Percentiles rank a stretch among this genome's conserved stretches.
Conservation (phyloP, 306 rosid genomes). For the Ziziphus jujuba region DNA sequence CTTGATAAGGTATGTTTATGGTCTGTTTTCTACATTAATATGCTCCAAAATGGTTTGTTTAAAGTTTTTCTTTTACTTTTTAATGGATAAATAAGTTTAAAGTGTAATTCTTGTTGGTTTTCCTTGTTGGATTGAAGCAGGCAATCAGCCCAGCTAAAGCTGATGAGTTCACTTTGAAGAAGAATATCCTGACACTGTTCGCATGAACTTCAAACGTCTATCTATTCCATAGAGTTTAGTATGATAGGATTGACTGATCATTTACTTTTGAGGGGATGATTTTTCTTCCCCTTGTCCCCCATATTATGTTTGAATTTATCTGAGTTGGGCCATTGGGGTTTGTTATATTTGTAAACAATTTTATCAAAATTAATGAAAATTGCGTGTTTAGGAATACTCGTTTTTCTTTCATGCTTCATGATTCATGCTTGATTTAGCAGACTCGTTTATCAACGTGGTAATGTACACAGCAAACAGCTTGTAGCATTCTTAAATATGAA, state of each 20-base stretch:
- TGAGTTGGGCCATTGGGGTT: background rate
- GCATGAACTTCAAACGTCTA: slow-evolving; percentile 33
- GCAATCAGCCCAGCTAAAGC: slow-evolving; percentile 76
- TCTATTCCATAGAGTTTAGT: too few relatives aligned
- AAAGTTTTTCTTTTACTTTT: too few relatives aligned
- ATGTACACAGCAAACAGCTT: too few relatives aligned
- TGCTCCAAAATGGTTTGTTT: background rate
- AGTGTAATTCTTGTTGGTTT: background rate
- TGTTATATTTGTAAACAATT: background rate
- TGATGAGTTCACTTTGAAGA: slow-evolving; percentile 82
- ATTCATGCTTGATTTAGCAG: too few relatives aligned
- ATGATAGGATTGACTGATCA: background rate
- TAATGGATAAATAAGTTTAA: background rate
- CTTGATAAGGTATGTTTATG: slow-evolving; percentile 57
- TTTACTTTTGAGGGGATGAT: background rate
- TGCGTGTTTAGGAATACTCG: too few relatives aligned
- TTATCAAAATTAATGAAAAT: too few relatives aligned
- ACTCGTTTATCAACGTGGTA: too few relatives aligned
- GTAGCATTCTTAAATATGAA: too few relatives aligned
- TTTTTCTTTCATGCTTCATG: too few relatives aligned
- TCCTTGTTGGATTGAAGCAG: slow-evolving; percentile 40
- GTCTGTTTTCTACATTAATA: background rate
- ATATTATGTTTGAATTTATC: background rate
- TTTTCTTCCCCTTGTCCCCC: slow-evolving; percentile 1
- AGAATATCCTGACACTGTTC: slow-evolving; percentile 66